Base-by-base conservation (phyloP, 768 basidiomycete species). In the Calocybe cyanea region DNA sequence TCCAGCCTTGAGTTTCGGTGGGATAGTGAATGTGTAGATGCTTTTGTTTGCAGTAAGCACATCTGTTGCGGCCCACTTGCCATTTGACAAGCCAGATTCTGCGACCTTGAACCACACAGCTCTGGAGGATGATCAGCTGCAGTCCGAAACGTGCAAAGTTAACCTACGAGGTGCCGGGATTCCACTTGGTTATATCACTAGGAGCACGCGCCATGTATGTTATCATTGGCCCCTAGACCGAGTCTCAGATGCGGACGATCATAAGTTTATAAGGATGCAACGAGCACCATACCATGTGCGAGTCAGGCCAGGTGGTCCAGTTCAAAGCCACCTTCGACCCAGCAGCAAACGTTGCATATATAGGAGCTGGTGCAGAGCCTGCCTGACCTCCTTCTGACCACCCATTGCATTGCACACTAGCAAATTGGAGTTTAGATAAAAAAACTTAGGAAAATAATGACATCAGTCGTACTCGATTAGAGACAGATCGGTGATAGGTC, bases 31-130 rank as follows among this genome's bases (percentile, higher is more conserved):
- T 1, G 66, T 68, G 49, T 72, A 76, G 42, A 73, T 60, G 45
- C 66, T 65, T 48, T 73, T 62, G n/a, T 61, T 51, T 1, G 65
- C 66, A 5, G 57, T 57, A 20, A 76, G 62, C 15, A 70, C 41
- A 43, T 70, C 66, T 0, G 70, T 69, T 11, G 71, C 63, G 2
- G 72, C 73, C 75, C 73, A 75, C 35, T 64, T 63, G 7, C 73
- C 75, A 41, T 65, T 66, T 2, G 66, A 49, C 55, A 72, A 73
- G 14, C 76, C 76, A 21, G 60, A 36, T 45, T 77, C 56, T 14
- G 65, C 65, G 13, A 76, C 67, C 54, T 77, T 76, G 70, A 75
- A 76, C 76, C 75, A 76, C 4, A 76, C 73, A 13, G 69, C 69
- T 17, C 72, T 74, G 34, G n/a, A n/a, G n/a, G n/a, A n/a, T n/a